phyloP scores from a whole-genome alignment of 306 rosid genomes.

The Quercus bicolor region DNA sequence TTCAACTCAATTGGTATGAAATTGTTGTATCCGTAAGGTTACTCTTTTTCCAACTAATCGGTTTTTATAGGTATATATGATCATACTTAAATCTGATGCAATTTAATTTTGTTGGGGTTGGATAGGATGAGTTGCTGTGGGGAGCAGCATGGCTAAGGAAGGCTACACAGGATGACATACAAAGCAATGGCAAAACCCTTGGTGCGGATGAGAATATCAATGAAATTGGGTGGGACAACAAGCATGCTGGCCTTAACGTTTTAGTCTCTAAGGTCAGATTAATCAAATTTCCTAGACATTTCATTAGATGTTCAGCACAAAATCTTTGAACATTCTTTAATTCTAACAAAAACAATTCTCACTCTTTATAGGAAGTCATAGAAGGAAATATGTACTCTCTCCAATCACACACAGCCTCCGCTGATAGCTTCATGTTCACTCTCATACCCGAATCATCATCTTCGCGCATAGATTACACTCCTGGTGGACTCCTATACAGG shows the following conservation, averaged over 20 bases:
- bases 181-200: conserved; percentile 71
- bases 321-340: background rate
- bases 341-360: too few species aligned
- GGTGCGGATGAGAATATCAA: conserved; percentile 87
- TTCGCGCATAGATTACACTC: conserved; percentile 70
- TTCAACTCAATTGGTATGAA: too few species aligned
- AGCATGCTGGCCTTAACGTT: conserved; percentile 91
- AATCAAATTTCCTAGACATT: background rate
- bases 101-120: background rate
- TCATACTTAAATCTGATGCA: too few species aligned
- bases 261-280: conserved; percentile 75
- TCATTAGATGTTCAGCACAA: background rate
- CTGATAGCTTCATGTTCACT: conserved; percentile 86
- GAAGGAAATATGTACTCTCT: conserved; percentile 61
- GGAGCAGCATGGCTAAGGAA: conserved; percentile 97
- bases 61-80: too few species aligned
- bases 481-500: conserved; percentile 85
- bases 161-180: conserved; percentile 63
- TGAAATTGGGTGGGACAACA: conserved; percentile 97
- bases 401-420: conserved; percentile 68
- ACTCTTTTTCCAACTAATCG: too few species aligned
- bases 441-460: conserved; percentile 70
- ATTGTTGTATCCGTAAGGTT: too few species aligned
- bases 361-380: conserved; percentile 59
- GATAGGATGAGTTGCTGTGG: conserved; percentile 90